These are phyloP conservation scores for Microsporum ferrugineum DNA, from an alignment of 2,329 filamentous ascomycete species.

Conservation along the genomic window DNA sequence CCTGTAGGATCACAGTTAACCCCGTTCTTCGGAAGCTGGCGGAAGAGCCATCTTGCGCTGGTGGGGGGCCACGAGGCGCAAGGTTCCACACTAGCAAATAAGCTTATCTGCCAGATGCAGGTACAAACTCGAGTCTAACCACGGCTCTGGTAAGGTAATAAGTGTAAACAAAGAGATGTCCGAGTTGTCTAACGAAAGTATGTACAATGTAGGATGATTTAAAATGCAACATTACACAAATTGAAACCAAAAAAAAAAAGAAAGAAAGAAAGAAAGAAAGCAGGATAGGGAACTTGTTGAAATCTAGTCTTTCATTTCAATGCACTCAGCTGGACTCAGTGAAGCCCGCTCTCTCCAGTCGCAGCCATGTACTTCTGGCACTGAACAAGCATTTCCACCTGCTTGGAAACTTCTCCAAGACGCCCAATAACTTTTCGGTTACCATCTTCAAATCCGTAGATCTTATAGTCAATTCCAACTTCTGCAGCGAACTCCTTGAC, in stretches of 20 bases:
- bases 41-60: not conserved
- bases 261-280: not conserved
- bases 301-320: not conserved
- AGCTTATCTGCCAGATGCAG: not conserved
- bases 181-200: not conserved
- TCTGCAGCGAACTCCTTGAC: slow-evolving; percentile 73
- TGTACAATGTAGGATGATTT: not conserved
- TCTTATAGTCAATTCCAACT: slow-evolving; percentile 72
- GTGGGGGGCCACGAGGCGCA: not conserved
- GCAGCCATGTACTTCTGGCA: slow-evolving; percentile 31
- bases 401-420: slow-evolving; percentile 61
- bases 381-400: slow-evolving; percentile 60
- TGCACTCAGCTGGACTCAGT: not conserved
- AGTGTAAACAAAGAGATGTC: not conserved
- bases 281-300: not conserved
- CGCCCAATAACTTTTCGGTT: slow-evolving; percentile 64
- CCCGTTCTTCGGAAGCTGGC: not conserved
- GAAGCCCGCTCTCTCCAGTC: slow-evolving; percentile 1
- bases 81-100: slow-evolving; percentile 2
- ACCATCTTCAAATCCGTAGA: slow-evolving; percentile 71
- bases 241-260: not conserved
- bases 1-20: not conserved
- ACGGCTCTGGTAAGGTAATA: not conserved
- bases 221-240: not conserved
- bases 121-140: not conserved